Conservation (phyloP, 108 stramenopile species). For the Skeletonema potamos region DNA sequence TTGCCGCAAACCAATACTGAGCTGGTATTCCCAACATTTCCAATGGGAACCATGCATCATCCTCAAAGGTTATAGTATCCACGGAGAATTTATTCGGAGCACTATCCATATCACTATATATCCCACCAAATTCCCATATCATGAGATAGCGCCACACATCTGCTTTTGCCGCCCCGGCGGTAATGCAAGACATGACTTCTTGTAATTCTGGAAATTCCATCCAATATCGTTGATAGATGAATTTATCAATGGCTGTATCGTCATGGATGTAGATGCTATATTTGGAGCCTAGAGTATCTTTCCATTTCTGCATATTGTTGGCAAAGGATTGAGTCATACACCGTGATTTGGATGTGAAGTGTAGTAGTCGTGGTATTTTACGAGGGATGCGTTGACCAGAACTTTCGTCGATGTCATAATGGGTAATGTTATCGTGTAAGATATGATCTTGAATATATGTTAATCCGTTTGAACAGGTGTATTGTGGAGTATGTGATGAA, state of each 20-base stretch:
- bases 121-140: slow-evolving; percentile 65
- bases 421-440: slow-evolving; percentile 1
- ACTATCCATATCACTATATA: slow-evolving; percentile 68
- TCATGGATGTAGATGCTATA: slow-evolving; percentile 68
- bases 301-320: slow-evolving; percentile 48
- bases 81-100: slow-evolving; percentile 39
- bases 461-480: slow-evolving; percentile 9
- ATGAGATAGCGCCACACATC: slow-evolving; percentile 65
- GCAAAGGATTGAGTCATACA: slow-evolving; percentile 44
- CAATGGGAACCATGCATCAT: slow-evolving; percentile 63
- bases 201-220: slow-evolving; percentile 62
- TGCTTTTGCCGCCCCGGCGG: slow-evolving; percentile 50
- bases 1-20: slow-evolving; percentile 71
- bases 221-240: slow-evolving; percentile 43
- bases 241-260: slow-evolving; percentile 58
- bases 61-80: slow-evolving; percentile 27
- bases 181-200: slow-evolving; percentile 42
- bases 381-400: slow-evolving; percentile 3
- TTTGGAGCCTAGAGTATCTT: slow-evolving; percentile 20
- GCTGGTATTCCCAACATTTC: slow-evolving; percentile 47
- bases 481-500: not conserved
- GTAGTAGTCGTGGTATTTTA: slow-evolving; percentile 57
- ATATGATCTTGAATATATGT: slow-evolving; percentile 20
- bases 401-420: not conserved
- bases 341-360: slow-evolving; percentile 58